phyloP scores from a whole-genome alignment of 2,329 filamentous ascomycete genomes.

The Aureobasidium sp. region DNA sequence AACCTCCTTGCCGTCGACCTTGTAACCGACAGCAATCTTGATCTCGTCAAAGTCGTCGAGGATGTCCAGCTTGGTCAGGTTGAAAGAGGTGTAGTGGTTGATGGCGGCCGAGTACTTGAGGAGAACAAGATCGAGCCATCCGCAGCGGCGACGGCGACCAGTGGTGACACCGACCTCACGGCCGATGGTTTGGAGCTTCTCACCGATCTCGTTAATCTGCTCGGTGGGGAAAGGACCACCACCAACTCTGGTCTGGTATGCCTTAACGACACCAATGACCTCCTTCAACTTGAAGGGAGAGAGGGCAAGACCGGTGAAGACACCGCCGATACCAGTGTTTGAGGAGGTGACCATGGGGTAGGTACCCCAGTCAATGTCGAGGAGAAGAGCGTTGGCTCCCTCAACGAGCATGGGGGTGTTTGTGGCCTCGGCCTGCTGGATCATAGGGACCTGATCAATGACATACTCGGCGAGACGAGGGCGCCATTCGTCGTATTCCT shows the following conservation, averaged over 20 bases:
- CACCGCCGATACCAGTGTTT: constrained; percentile 51
- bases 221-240: constrained; percentile 60
- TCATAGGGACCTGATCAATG: constrained; percentile 58
- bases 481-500: constrained; percentile 50
- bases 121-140: constrained; percentile 60
- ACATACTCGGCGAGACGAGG: constrained; percentile 50
- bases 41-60: constrained; percentile 66
- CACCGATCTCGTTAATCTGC: constrained; percentile 48
- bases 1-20: constrained; percentile 45
- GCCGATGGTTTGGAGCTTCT: constrained; percentile 48
- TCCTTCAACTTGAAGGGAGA: constrained; percentile 53
- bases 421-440: constrained; percentile 50
- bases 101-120: constrained; percentile 56
- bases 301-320: constrained; percentile 54
- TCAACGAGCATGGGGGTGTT: constrained; percentile 57
- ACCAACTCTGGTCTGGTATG: constrained; percentile 51
- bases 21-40: constrained; percentile 66
- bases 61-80: constrained; percentile 60
- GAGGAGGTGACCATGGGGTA: constrained; percentile 55
- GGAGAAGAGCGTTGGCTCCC: constrained; percentile 59
- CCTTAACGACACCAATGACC: constrained; percentile 58
- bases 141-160: constrained; percentile 52
- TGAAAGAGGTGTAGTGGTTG: constrained; percentile 59
- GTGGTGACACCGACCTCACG: constrained; percentile 50
- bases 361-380: constrained; percentile 55